Conservation (phyloP, 768 basidiomycete species). For the Pholiota molesta region DNA sequence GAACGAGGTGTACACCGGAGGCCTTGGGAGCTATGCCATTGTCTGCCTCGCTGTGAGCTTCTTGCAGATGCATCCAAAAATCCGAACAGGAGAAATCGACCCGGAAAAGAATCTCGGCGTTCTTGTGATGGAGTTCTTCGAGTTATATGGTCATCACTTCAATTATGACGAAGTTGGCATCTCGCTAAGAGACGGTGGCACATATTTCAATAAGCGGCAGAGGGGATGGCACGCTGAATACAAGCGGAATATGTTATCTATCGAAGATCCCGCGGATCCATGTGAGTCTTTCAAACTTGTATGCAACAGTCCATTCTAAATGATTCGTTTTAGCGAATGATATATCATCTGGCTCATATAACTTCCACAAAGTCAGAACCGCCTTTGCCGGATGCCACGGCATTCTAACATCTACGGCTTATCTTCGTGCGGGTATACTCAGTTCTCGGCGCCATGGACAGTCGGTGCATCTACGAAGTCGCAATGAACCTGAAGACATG, state of each 20-base stretch:
- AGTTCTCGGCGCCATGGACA: constrained; percentile 56
- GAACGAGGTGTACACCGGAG: constrained; percentile 99
- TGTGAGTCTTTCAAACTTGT: constrained; percentile 52
- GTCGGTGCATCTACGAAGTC: constrained; percentile 42
- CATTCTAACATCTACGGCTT: constrained; percentile 78
- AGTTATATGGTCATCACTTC: constrained; percentile 91
- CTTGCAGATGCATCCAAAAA: constrained; percentile 96
- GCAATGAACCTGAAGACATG: constrained; percentile 60
- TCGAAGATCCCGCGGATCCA: constrained; percentile 93
- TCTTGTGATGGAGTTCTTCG: constrained; percentile 96
- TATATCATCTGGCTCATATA: constrained; percentile 87
- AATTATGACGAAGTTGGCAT: constrained; percentile 92
- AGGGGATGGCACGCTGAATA: constrained; percentile 79
- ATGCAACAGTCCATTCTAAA: constrained; percentile 11
- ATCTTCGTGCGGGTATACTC: constrained; percentile 63
- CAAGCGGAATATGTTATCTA: constrained; percentile 64
- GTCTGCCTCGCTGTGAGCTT: constrained; percentile 94
- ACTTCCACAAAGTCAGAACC: constrained; percentile 77
- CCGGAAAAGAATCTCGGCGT: constrained; percentile 89
- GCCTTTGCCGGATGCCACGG: constrained; percentile 82
- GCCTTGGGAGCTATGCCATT: constrained; percentile 92
- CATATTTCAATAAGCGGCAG: constrained; percentile 81
- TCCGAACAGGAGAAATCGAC: constrained; percentile 86
- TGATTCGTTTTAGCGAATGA: constrained; percentile 71
- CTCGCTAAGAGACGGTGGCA: constrained; percentile 84